Percentiles rank a stretch among this genome's conserved stretches.
phyloP scores from a whole-genome alignment of 768 basidiomycete genomes.

The Tylopilus cervinicoccineus region DNA sequence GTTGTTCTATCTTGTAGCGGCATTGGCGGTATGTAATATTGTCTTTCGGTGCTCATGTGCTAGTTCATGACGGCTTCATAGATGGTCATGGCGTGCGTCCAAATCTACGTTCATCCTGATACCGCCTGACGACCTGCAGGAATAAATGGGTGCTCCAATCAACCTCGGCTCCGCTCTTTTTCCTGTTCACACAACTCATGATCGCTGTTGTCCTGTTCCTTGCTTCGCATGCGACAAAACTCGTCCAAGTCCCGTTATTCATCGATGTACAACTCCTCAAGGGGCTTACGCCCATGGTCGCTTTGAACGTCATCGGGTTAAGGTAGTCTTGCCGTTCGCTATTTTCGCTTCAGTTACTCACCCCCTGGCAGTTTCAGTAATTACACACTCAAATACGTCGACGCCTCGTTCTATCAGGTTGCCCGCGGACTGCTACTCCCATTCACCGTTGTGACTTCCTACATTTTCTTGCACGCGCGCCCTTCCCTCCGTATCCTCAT shows the following conservation, averaged over 20 bases:
- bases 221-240: constrained; percentile 52
- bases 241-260: constrained; percentile 64
- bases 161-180: constrained; percentile 77
- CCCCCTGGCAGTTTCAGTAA: constrained; percentile 68
- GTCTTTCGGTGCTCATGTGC: background rate
- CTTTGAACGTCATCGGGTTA: constrained; percentile 76
- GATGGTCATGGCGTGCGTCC: constrained; percentile 86
- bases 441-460: constrained; percentile 88
- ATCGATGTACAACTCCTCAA: constrained; percentile 64
- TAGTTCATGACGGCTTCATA: constrained; percentile 26
- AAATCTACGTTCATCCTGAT: constrained; percentile 17
- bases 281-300: constrained; percentile 71
- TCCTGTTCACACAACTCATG: constrained; percentile 74
- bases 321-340: constrained; percentile 49
- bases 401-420: constrained; percentile 94
- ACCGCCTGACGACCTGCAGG: constrained; percentile 35
- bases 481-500: constrained; percentile 73
- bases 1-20: constrained; percentile 84
- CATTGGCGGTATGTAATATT: constrained; percentile 63
- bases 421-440: constrained; percentile 92
- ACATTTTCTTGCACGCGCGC: constrained; percentile 66
- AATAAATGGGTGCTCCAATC: constrained; percentile 90
- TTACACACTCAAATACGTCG: constrained; percentile 89
- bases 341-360: background rate
- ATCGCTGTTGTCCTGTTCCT: constrained; percentile 79